Percentiles rank a stretch among this genome's conserved stretches.
phyloP scores from a whole-genome alignment of 163 green algal species.

The Prototheca wickerhamii region DNA sequence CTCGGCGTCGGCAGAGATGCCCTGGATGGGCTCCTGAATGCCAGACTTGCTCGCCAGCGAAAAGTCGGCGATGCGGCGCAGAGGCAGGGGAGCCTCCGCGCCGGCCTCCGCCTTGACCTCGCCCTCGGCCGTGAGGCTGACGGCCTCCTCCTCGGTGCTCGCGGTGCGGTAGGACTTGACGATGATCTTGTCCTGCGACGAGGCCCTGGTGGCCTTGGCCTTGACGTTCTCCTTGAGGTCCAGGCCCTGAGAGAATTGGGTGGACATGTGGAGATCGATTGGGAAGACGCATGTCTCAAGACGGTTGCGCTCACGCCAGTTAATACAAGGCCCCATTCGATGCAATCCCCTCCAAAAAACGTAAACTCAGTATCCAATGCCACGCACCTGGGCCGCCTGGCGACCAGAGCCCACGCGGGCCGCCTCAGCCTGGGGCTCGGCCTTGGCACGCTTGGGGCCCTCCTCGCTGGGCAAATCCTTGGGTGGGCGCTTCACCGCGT shows the following conservation, averaged over 20 bases:
- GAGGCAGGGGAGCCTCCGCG: not conserved
- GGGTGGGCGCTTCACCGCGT: constrained; percentile 8
- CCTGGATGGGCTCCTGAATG: constrained; percentile 44
- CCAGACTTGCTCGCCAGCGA: constrained; percentile 27
- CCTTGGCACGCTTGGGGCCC: not conserved
- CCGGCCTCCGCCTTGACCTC: not conserved
- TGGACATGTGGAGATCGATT: not conserved
- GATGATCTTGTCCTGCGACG: not conserved
- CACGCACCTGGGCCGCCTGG: constrained; percentile 22
- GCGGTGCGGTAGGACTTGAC: constrained; percentile 1
- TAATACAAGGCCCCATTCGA: too few relatives aligned
- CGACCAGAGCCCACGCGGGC: constrained; percentile 22
- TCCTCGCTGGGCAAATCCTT: constrained; percentile 8
- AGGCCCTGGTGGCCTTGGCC: not conserved
- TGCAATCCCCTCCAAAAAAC: too few relatives aligned
- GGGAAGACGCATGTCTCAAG: not conserved
- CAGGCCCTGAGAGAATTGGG: constrained; percentile 8
- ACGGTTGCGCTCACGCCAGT: too few relatives aligned
- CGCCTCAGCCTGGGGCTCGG: constrained; percentile 13
- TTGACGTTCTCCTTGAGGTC: constrained; percentile 21
- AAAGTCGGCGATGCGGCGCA: constrained; percentile 49
- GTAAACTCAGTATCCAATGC: too few relatives aligned
- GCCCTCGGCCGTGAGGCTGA: not conserved
- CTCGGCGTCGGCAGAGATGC: constrained; percentile 14
- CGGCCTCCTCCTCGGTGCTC: not conserved